Percentiles rank a stretch among this genome's conserved stretches.
These are phyloP conservation scores for Pseudognaphalium luteoalbum DNA, from an alignment of 129 eudicot genomes.

Conservation along the genomic window DNA sequence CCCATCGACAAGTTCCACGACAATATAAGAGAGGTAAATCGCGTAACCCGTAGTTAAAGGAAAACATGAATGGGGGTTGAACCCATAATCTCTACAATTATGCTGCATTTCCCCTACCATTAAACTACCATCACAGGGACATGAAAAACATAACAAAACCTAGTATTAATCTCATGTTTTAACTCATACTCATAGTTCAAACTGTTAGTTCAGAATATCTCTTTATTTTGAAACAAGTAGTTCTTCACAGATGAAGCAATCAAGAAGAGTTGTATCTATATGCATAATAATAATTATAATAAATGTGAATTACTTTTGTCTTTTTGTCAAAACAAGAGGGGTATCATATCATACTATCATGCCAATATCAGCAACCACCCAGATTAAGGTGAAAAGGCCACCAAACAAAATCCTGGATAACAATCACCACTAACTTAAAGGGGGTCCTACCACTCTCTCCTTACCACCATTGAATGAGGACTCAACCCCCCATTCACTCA, in stretches of 20 bases:
- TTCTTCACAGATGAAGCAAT: not conserved
- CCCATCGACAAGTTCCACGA: too few species aligned
- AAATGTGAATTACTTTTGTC: not conserved
- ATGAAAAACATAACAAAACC: too few species aligned
- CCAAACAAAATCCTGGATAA: slow-evolving; percentile 20
- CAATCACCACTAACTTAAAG: slow-evolving; percentile 32
- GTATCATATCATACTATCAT: too few species aligned
- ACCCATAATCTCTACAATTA: too few species aligned
- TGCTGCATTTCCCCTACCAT: too few species aligned
- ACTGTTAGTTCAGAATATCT: not conserved
- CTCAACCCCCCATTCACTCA: slow-evolving; percentile 23
- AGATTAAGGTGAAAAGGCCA: slow-evolving; percentile 26
- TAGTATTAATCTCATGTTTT: too few species aligned
- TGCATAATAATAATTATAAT: not conserved
- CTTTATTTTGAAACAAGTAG: not conserved
- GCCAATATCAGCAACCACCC: slow-evolving; percentile 35
- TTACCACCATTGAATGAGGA: slow-evolving; percentile 35
- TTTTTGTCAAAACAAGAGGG: slow-evolving; percentile 7
- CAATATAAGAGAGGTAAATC: too few species aligned
- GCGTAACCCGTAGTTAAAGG: too few species aligned
- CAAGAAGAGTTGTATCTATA: slow-evolving; percentile 4
- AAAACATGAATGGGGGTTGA: too few species aligned
- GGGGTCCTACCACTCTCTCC: slow-evolving; percentile 38
- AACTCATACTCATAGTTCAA: not conserved
- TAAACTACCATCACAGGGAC: too few species aligned